phyloP scores from a whole-genome alignment of 163 green algal species.

The Volvox carteri region DNA sequence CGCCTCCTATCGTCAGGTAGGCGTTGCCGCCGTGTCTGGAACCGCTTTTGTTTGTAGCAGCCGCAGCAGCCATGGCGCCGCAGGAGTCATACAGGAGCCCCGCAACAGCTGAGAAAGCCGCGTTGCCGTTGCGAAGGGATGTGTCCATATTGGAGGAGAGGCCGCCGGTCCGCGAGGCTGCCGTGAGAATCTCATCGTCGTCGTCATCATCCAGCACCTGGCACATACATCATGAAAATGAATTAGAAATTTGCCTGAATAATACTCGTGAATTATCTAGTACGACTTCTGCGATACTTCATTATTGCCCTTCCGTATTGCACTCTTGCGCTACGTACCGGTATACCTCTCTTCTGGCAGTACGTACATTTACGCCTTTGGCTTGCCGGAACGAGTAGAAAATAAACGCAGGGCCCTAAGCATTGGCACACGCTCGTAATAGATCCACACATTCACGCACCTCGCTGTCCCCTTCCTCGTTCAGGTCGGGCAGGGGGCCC shows the following conservation, averaged over 20 bases:
- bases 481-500: constrained; percentile 39
- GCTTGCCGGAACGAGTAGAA: not conserved
- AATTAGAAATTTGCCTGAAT: not conserved
- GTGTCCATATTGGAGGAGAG: constrained; percentile 32
- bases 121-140: constrained; percentile 11
- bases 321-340: too few relatives aligned
- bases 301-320: too few relatives aligned
- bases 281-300: not conserved
- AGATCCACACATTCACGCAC: not conserved
- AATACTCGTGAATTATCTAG: not conserved
- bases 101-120: too few relatives aligned
- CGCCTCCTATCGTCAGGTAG: not conserved
- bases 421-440: not conserved
- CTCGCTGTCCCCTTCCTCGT: constrained; percentile 42
- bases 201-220: constrained; percentile 38
- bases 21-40: not conserved
- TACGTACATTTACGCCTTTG: too few relatives aligned
- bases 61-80: too few relatives aligned
- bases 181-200: constrained; percentile 50
- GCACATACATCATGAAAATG: too few relatives aligned
- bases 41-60: not conserved
- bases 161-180: constrained; percentile 29
- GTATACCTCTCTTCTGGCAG: too few relatives aligned
- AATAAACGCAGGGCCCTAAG: not conserved
- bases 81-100: too few relatives aligned